Conservation (phyloP, 805 yeast genomes). For the Kodamaea neixiangensis region DNA sequence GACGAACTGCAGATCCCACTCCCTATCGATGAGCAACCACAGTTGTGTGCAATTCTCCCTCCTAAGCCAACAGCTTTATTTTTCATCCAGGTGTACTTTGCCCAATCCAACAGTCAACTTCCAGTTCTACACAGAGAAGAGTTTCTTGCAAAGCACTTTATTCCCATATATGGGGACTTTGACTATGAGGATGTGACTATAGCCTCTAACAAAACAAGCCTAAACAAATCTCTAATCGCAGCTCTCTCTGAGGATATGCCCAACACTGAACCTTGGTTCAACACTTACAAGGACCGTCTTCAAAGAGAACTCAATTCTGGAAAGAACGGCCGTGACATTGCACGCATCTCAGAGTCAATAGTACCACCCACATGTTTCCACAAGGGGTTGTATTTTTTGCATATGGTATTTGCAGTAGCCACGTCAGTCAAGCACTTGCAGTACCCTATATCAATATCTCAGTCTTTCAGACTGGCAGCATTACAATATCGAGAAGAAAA, state of each 20-base stretch:
- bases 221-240: constrained; percentile 26
- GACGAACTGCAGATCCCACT: constrained; percentile 21
- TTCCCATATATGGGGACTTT: constrained; percentile 77
- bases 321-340: constrained; percentile 10
- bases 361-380: constrained; percentile 50
- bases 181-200: constrained; percentile 50
- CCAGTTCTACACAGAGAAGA: constrained; percentile 84
- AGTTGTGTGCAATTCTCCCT: constrained; percentile 54
- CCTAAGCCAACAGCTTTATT: constrained; percentile 69
- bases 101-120: constrained; percentile 78
- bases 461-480: constrained; percentile 70
- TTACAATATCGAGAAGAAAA: constrained; percentile 57
- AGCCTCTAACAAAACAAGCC: constrained; percentile 57
- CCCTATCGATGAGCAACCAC: not conserved
- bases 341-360: constrained; percentile 36
- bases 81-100: constrained; percentile 65
- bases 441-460: constrained; percentile 65
- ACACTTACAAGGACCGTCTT: constrained; percentile 39
- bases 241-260: constrained; percentile 1
- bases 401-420: constrained; percentile 78
- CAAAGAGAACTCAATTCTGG: constrained; percentile 8
- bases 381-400: constrained; percentile 66
- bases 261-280: constrained; percentile 38
- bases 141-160: constrained; percentile 64
- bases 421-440: constrained; percentile 71